Conservation (phyloP, 768 basidiomycete species). For the Tricholomella constricta region DNA sequence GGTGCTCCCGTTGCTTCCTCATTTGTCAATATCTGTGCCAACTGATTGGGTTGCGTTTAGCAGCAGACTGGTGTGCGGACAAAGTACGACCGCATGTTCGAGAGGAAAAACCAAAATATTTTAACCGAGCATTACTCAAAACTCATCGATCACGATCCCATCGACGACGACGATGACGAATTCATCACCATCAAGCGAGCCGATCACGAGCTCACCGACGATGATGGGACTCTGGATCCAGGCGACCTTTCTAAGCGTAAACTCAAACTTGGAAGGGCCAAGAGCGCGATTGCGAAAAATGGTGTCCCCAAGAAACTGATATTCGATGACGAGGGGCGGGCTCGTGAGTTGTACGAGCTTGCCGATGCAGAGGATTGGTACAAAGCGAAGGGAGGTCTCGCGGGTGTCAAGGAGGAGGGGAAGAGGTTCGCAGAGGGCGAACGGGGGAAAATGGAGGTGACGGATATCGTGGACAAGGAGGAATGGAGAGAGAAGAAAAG, state of each 20-base stretch:
- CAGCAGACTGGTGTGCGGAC: slow-evolving; percentile 62
- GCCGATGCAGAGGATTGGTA: slow-evolving; percentile 74
- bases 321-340: slow-evolving; percentile 86
- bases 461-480: slow-evolving; percentile 76
- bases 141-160: slow-evolving; percentile 71
- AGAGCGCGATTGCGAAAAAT: slow-evolving; percentile 69
- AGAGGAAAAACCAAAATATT: slow-evolving; percentile 91
- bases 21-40: background rate
- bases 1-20: slow-evolving; percentile 34
- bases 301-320: slow-evolving; percentile 72
- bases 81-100: slow-evolving; percentile 98
- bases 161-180: slow-evolving; percentile 60
- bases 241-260: slow-evolving; percentile 85
- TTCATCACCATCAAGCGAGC: slow-evolving; percentile 95
- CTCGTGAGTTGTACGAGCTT: slow-evolving; percentile 84
- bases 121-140: slow-evolving; percentile 89
- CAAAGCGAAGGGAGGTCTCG: slow-evolving; percentile 60
- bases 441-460: slow-evolving; percentile 65
- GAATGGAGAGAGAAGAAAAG: slow-evolving; percentile 85
- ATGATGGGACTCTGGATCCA: slow-evolving; percentile 28
- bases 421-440: slow-evolving; percentile 73
- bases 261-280: slow-evolving; percentile 69
- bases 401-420: slow-evolving; percentile 67
- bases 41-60: background rate
- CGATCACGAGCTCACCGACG: slow-evolving; percentile 69